These are phyloP conservation scores for Alternaria alternata DNA, from an alignment of 2,329 filamentous ascomycete species.

Conservation along the genomic window DNA sequence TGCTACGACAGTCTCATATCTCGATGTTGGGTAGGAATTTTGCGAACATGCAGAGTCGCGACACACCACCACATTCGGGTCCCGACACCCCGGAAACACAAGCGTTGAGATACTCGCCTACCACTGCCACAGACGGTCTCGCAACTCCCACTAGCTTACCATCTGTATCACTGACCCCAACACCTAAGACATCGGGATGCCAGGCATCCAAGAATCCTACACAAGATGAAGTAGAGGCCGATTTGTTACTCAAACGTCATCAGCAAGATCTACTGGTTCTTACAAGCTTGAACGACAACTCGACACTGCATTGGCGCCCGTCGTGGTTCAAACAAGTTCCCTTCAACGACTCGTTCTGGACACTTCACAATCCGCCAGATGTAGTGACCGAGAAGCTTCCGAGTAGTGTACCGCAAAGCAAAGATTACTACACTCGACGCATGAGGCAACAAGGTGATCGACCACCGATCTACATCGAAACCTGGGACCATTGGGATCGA, in stretches of 20 bases:
- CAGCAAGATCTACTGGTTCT: conserved; percentile 41
- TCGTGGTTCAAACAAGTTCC: conserved; percentile 31
- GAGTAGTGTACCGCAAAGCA: neutral
- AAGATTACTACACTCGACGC: conserved; percentile 31
- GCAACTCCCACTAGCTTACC: neutral
- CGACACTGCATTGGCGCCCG: conserved; percentile 40
- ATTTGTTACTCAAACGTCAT: conserved; percentile 25
- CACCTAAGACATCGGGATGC: neutral
- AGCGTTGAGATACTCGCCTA: neutral
- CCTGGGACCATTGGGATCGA: conserved; percentile 30
- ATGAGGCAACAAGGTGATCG: conserved; percentile 27
- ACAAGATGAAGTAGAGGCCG: conserved; percentile 21
- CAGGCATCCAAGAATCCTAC: conserved; percentile 14
- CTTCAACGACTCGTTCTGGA: conserved; percentile 26
- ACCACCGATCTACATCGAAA: conserved; percentile 30
- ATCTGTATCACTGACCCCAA: neutral
- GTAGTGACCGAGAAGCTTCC: conserved; percentile 38
- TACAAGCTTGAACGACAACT: conserved; percentile 37
- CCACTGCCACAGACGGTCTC: neutral
- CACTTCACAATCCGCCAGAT: conserved; percentile 40
- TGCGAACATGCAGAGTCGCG: conserved; percentile 3
- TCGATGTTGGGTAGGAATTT: neutral
- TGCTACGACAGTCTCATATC: neutral
- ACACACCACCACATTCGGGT: conserved; percentile 11
- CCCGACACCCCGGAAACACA: conserved; percentile 4